phyloP scores from a whole-genome alignment of 2,329 filamentous ascomycete genomes.

The Penicillium paneum region DNA sequence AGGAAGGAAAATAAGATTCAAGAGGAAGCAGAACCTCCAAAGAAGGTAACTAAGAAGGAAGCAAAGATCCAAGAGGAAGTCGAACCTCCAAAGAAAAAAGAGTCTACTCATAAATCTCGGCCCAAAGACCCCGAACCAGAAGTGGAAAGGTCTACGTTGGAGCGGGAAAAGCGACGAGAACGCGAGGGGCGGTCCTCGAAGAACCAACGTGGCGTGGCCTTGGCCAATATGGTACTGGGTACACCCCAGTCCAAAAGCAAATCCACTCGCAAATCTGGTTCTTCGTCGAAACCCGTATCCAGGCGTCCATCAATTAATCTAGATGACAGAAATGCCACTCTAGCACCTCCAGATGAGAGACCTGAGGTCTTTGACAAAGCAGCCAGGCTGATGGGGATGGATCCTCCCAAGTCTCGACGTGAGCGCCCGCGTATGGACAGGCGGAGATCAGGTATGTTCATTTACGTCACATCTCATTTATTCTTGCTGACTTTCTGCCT shows the following conservation, averaged over 20 bases:
- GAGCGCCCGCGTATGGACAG: slow-evolving; percentile 53
- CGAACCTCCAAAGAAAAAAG: slow-evolving; percentile 32
- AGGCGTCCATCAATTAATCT: slow-evolving; percentile 68
- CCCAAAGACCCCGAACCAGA: slow-evolving; percentile 58
- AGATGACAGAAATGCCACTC: slow-evolving; percentile 56
- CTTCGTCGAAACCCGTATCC: slow-evolving; percentile 55
- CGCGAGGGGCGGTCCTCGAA: slow-evolving; percentile 50
- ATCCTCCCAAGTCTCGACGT: slow-evolving; percentile 43
- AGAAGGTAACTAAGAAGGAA: slow-evolving; percentile 52
- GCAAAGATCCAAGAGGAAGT: slow-evolving; percentile 33
- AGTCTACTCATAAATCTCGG: slow-evolving; percentile 47
- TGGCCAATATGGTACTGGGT: slow-evolving; percentile 64
- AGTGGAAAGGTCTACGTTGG: slow-evolving; percentile 65
- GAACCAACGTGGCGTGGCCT: slow-evolving; percentile 56
- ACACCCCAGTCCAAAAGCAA: slow-evolving; percentile 62
- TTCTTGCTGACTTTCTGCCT: neutral
- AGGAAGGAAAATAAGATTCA: slow-evolving; percentile 42
- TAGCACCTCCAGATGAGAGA: slow-evolving; percentile 68
- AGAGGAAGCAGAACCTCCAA: slow-evolving; percentile 40
- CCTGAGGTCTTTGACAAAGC: slow-evolving; percentile 69
- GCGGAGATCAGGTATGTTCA: slow-evolving; percentile 41
- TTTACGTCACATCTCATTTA: neutral
- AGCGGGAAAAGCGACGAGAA: slow-evolving; percentile 58
- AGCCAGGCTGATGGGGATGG: slow-evolving; percentile 69
- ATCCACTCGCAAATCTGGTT: slow-evolving; percentile 62